Conservation (phyloP, 2,329 filamentous ascomycete genomes). For the Apiospora pterosperma region DNA sequence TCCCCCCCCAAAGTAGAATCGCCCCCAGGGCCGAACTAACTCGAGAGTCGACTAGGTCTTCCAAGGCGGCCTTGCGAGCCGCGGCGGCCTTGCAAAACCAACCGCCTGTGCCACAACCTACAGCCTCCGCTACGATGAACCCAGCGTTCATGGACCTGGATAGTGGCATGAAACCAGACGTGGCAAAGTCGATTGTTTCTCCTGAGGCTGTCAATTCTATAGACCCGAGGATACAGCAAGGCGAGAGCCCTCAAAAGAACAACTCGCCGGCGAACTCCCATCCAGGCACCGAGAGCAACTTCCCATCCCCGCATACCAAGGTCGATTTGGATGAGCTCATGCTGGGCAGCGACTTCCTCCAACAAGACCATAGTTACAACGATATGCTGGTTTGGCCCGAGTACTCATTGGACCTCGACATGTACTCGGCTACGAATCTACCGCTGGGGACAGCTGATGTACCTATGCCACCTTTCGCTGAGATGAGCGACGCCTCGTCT, state of each 20-base stretch:
- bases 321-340: slow-evolving; percentile 42
- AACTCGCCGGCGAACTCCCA: slow-evolving; percentile 30
- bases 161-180: slow-evolving; percentile 20
- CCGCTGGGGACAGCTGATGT: slow-evolving; percentile 31
- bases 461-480: slow-evolving; percentile 33
- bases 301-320: slow-evolving; percentile 33
- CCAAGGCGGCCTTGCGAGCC: slow-evolving; percentile 42
- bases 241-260: slow-evolving; percentile 21
- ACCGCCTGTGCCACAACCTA: slow-evolving; percentile 14
- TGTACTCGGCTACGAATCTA: slow-evolving; percentile 30
- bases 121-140: slow-evolving; percentile 23
- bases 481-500: slow-evolving; percentile 38
- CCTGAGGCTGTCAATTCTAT: slow-evolving; percentile 24
- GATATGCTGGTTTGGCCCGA: slow-evolving; percentile 43
- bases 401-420: slow-evolving; percentile 40
- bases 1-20: not conserved
- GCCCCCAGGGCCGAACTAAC: not conserved
- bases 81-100: slow-evolving; percentile 31
- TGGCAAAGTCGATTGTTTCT: slow-evolving; percentile 23
- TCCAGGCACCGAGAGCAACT: slow-evolving; percentile 27
- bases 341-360: slow-evolving; percentile 32
- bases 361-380: slow-evolving; percentile 35
- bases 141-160: slow-evolving; percentile 36
- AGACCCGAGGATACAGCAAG: slow-evolving; percentile 29
- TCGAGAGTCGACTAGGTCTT: slow-evolving; percentile 31